These are phyloP conservation scores for Pseudognaphalium luteoalbum DNA, from an alignment of 129 eudicot genomes.

Conservation along the genomic window DNA sequence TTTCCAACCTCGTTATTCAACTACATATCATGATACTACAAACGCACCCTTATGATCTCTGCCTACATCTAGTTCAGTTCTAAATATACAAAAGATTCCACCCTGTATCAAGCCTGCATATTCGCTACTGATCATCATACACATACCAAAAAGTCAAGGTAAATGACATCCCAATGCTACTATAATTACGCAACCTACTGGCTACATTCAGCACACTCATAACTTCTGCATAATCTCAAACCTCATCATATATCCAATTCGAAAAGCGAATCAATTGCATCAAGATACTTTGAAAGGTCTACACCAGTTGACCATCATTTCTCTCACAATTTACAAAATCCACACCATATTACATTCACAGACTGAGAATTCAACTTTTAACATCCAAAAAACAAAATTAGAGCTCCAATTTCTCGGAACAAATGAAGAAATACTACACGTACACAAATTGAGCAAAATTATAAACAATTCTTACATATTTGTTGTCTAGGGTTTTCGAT, in stretches of 20 bases:
- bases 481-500: conserved; percentile 87
- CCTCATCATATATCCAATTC: not conserved
- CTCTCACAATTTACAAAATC: not conserved
- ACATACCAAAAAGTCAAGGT: not conserved
- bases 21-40: not conserved
- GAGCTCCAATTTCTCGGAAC: not conserved
- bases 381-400: conserved; percentile 8
- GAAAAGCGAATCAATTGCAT: conserved; percentile 10
- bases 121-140: too few species aligned
- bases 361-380: not conserved
- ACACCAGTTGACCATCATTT: not conserved
- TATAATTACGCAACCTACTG: not conserved
- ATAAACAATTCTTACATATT: conserved; percentile 59
- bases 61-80: not conserved
- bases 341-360: conserved; percentile 16
- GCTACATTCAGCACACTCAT: not conserved
- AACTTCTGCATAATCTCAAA: conserved; percentile 10
- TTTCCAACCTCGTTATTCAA: not conserved
- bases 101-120: too few species aligned
- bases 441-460: conserved; percentile 4
- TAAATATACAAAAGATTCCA: too few species aligned
- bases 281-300: conserved; percentile 5
- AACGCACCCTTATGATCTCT: not conserved
- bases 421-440: not conserved
- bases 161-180: not conserved